Evolutionary conservation across 352 stramenopile genomes (phyloP).

Genomic region (Phytophthora agathidicida): DNA sequence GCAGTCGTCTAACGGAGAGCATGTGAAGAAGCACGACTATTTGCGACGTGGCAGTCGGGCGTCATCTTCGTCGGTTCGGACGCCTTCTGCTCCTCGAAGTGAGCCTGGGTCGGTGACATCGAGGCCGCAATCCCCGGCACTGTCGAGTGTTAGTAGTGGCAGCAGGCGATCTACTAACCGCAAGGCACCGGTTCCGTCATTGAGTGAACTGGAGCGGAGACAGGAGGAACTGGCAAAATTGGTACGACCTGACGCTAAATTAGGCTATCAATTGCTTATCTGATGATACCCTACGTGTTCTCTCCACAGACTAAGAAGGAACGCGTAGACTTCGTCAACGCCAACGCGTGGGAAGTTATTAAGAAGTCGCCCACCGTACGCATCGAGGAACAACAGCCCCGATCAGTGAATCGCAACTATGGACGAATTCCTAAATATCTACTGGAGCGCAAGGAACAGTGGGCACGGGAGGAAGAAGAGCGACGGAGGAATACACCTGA

Average conservation of each 20-base stretch:
- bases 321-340: slow-evolving; percentile 67
- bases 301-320: slow-evolving; percentile 70
- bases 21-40: slow-evolving; percentile 38
- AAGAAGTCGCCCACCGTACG: slow-evolving; percentile 42
- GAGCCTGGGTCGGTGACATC: slow-evolving; percentile 16
- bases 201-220: slow-evolving; percentile 53
- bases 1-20: slow-evolving; percentile 12
- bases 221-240: slow-evolving; percentile 44
- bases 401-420: slow-evolving; percentile 40
- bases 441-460: slow-evolving; percentile 77
- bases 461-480: slow-evolving; percentile 86
- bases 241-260: slow-evolving; percentile 14
- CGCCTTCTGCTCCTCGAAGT: slow-evolving; percentile 18
- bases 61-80: slow-evolving; percentile 16
- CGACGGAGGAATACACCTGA: slow-evolving; percentile 72
- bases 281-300: slow-evolving; percentile 1
- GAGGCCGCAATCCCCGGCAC: slow-evolving; percentile 14
- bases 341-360: slow-evolving; percentile 84
- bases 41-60: slow-evolving; percentile 33
- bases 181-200: slow-evolving; percentile 58
- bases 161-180: slow-evolving; percentile 21
- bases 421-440: slow-evolving; percentile 76
- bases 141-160: slow-evolving; percentile 14
- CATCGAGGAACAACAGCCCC: slow-evolving; percentile 8
- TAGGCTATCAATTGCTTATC: not conserved